Evolutionary conservation across 2,329 filamentous ascomycete genomes (phyloP), one percentile per base, ranked within the genome.

Genomic region (Fusarium hostae): DNA sequence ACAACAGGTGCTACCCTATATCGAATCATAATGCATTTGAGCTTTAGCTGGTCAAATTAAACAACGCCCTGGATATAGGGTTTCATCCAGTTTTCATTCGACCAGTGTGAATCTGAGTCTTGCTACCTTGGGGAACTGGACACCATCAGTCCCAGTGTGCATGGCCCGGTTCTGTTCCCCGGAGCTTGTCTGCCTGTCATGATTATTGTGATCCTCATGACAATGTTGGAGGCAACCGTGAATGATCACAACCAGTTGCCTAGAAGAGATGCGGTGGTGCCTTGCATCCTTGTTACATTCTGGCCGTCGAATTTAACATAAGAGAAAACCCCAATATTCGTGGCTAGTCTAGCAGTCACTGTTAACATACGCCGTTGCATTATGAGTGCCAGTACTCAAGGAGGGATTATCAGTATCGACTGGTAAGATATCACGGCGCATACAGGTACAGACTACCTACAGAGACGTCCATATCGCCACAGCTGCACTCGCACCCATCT

Each of bases 1-100:
- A n/a, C 37, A 32, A 50, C 32, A 26, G 9, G 9, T n/a, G 15
- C 32, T 68, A 68, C 65, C 65, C 65, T 68, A 68, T 51, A 67
- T 62, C 28, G 22, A 45, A 24, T 18, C 40, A 26, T 32, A 13
- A 22, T 24, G 24, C 41, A 15, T 24, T 9, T 56, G 40, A 24
- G 34, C 22, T 28, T 35, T 9, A 10, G 41, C 32, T 34, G 18
- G 52, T 22, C 18, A 11, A 13, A 5, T 30, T n/a, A 6, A 12
- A 30, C 13, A 24, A 51, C 57, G 32, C 26, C 18, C 26, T 48
- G 20, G 8, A 20, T 18, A 22, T 16, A 34, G 37, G 26, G 30
- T 48, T 26, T 35, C 41, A 35, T 24, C n/a, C 10, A 16, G 15
- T 22, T 26, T 34, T 26, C n/a, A 34, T 24, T 32, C 9, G 34